Percentiles rank a stretch among this genome's conserved stretches.
These are phyloP conservation scores for Chaetomium fimeti DNA, from an alignment of 495 filamentous ascomycete species.

Conservation along the genomic window DNA sequence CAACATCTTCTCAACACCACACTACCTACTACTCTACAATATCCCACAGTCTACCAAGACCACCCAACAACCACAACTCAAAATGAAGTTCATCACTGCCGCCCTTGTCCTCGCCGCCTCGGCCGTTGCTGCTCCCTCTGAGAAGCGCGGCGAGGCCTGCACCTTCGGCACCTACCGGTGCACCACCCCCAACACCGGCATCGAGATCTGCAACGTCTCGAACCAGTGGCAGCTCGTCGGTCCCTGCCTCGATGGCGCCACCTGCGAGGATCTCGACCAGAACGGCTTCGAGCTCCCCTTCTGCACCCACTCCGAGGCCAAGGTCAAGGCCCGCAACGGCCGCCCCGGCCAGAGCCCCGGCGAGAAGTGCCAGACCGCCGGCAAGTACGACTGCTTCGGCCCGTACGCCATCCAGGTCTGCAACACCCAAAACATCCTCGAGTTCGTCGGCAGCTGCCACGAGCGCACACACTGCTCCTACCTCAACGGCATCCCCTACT, in stretches of 20 bases:
- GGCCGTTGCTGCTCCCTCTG: conserved; percentile 21
- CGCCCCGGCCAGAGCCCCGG: conserved; percentile 25
- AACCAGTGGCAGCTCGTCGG: conserved; percentile 29
- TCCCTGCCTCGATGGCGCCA: conserved; percentile 22
- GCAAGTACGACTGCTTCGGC: conserved; percentile 29
- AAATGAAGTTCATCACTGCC: conserved; percentile 26
- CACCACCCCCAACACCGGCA: conserved; percentile 29
- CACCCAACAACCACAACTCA: conserved; percentile 6
- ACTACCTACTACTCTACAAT: conserved; percentile 1
- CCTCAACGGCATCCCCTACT: conserved; percentile 27
- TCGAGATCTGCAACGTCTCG: conserved; percentile 29
- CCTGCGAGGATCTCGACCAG: conserved; percentile 26
- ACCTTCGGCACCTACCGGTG: conserved; percentile 33
- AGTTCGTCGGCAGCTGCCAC: conserved; percentile 28
- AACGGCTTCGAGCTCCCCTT: conserved; percentile 30
- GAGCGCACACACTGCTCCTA: conserved; percentile 24
- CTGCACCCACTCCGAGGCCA: conserved; percentile 22
- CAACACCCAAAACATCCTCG: conserved; percentile 16
- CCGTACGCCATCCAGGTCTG: conserved; percentile 30
- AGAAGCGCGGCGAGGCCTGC: conserved; percentile 20
- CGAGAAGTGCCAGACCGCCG: conserved; percentile 23
- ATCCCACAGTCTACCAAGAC: background rate
- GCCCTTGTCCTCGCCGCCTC: conserved; percentile 22
- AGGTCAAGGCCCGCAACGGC: conserved; percentile 18
- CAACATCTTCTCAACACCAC: conserved; percentile 14